Base-by-base conservation (phyloP, 148 eudicot genomes). In the Silene uniflora region DNA sequence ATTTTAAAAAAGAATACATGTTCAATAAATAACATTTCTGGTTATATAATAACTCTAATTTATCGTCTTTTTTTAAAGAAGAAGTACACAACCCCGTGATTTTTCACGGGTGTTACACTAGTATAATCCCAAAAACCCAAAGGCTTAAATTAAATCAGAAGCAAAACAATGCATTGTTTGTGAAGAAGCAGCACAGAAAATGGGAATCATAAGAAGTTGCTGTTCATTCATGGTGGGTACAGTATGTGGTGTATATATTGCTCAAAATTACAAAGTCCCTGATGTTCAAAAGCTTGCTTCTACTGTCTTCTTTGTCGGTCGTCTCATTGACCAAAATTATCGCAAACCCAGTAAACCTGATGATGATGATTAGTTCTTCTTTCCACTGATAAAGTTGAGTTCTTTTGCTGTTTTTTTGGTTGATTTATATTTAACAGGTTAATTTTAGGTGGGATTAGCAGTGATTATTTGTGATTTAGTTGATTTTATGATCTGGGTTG, bases 261-360 rank as follows among this genome's bases (percentile, higher is more conserved):
- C 96, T 23, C 96, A 91, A 77, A 91, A 91, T 75, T 91, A 91
- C 87, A 80, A 84, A 77, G 87, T 88, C 18, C 87, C 87, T 42
- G 87, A 82, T 71, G 82, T 85, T 21, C 83, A 82, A 54, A 88
- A 84, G 66, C 83, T 87, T 46, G 87, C 76, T 64, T 72, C 82
- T 24, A 75, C 85, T 35, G 78, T 73, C 24, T 11, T 87, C 44
- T 82, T 82, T 83, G 81, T 78, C 62, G 85, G 89, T 35, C 84
- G 84, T 35, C 67, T 74, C 17, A 63, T 82, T 47, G 89, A 88
- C 75, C 78, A 88, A 49, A 83, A 71, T 78, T 88, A 86, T 75
- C 89, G 89, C 23, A 86, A 88, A 59, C 86, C 89, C 80, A 78
- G 66, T 3, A 86, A 86, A 18, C 55, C 68, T 25, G 82, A 75